A percentile compares a stretch with the other conserved stretches of the same genome.
Conservation (phyloP, 495 filamentous ascomycete species). For the Emericellopsis terricola region DNA sequence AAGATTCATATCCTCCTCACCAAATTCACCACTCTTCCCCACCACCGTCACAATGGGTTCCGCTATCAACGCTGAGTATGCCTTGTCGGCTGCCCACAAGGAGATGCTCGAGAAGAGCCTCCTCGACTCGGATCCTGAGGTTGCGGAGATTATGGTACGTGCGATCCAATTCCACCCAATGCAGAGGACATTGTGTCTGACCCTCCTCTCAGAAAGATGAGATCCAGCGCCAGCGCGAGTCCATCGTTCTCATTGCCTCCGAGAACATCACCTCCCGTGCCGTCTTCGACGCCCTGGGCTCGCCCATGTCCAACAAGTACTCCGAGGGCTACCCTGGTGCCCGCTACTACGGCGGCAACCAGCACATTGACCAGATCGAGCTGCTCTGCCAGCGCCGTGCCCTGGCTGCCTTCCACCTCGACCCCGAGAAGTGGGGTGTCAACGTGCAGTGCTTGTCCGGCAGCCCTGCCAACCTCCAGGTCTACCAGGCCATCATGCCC, state of each 20-base stretch:
- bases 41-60: background rate
- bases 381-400: conserved; percentile 90
- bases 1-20: too few species aligned
- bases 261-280: conserved; percentile 82
- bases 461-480: conserved; percentile 90
- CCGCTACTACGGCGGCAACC: conserved; percentile 97
- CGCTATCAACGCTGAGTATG: conserved; percentile 34
- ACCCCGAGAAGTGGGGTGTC: conserved; percentile 87
- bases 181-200: too few species aligned
- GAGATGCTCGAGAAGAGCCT: conserved; percentile 86
- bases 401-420: conserved; percentile 76
- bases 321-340: conserved; percentile 97
- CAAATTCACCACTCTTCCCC: too few species aligned
- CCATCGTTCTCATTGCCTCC: conserved; percentile 92
- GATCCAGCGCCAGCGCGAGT: conserved; percentile 94
- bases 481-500: conserved; percentile 97
- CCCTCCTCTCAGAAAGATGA: conserved; percentile 55
- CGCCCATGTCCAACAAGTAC: conserved; percentile 97
- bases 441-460: conserved; percentile 93
- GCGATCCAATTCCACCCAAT: background rate
- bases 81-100: conserved; percentile 76
- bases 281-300: conserved; percentile 77
- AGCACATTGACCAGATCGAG: conserved; percentile 96
- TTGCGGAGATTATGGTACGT: conserved; percentile 84
- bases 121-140: conserved; percentile 72